phyloP scores from a whole-genome alignment of 306 rosid species.

The Pyrus betulifolia region DNA sequence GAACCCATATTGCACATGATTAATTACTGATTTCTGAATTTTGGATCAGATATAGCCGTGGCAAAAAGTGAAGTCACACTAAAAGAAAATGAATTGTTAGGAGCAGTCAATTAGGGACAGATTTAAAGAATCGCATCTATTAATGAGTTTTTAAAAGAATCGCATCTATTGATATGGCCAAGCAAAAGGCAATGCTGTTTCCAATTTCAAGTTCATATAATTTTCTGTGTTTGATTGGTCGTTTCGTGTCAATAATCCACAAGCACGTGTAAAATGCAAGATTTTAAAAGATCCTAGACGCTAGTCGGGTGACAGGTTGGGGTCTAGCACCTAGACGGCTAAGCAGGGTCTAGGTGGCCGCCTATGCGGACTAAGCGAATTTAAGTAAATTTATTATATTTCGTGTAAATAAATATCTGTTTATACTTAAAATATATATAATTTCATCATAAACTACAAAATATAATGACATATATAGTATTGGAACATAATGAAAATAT shows the following conservation, averaged over 20 bases:
- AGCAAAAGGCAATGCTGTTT: neutral
- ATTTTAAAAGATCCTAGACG: fast-evolving
- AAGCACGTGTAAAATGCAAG: too few relatives aligned
- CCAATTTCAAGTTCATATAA: neutral
- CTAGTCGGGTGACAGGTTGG: fast-evolving
- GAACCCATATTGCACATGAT: neutral
- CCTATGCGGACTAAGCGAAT: fast-evolving
- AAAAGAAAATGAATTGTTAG: neutral
- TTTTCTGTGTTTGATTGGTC: neutral
- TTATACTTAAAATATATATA: too few relatives aligned
- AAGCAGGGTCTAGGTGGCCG: too few relatives aligned
- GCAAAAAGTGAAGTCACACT: neutral
- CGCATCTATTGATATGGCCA: neutral
- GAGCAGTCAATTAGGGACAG: too few relatives aligned
- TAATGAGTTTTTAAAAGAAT: too few relatives aligned
- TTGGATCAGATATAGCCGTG: neutral
- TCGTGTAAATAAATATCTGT: too few relatives aligned
- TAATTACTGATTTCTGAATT: neutral
- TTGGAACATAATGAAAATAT: too few relatives aligned
- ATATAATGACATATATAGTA: too few relatives aligned
- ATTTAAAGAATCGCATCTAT: too few relatives aligned
- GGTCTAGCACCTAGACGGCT: fast-evolving
- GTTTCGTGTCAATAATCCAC: too few relatives aligned
- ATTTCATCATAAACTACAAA: too few relatives aligned
- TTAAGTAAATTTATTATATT: too few relatives aligned